Percentiles rank a stretch among this genome's conserved stretches.
These are phyloP conservation scores for Brassica hybrid DNA, from an alignment of 441 rosid genomes.

Conservation along the genomic window DNA sequence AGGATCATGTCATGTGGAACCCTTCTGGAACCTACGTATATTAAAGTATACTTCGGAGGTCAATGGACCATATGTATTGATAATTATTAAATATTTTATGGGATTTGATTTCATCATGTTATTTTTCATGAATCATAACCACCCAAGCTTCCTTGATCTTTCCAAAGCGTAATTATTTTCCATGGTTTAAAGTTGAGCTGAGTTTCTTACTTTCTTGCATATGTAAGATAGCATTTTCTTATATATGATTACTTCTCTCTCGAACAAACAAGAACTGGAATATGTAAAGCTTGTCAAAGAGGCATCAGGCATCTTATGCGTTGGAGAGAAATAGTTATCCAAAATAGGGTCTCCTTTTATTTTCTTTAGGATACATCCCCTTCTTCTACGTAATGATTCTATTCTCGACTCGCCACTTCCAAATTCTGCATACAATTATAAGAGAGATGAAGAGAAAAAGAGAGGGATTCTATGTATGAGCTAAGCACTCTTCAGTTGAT, in stretches of 20 bases:
- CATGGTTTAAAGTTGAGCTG: constrained; percentile 8
- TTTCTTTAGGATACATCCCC: constrained; percentile 32
- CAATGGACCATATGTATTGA: no score
- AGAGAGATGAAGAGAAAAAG: constrained; percentile 21
- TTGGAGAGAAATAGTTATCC: constrained; percentile 52
- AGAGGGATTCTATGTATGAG: constrained; percentile 24
- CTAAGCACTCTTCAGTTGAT: constrained; percentile 33
- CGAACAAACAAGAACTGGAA: not conserved
- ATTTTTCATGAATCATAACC: not conserved
- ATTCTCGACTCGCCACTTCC: constrained; percentile 48
- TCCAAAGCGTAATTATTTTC: not conserved
- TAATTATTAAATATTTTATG: not conserved
- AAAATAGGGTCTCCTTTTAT: constrained; percentile 45
- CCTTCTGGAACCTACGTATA: not conserved
- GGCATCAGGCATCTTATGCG: constrained; percentile 52
- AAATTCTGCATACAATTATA: constrained; percentile 20
- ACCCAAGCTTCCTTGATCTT: not conserved
- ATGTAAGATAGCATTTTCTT: not conserved
- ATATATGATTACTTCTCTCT: not conserved
- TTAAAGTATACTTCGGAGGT: not conserved
- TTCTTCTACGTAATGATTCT: constrained; percentile 35
- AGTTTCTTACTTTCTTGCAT: not conserved
- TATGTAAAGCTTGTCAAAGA: constrained; percentile 40
- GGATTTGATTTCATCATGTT: not conserved
- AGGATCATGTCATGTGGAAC: not conserved